A percentile compares a stretch with the other conserved stretches of the same genome.
Evolutionary conservation across 257 asterid species (phyloP).

Genomic region (Nicotiana sylvestris): DNA sequence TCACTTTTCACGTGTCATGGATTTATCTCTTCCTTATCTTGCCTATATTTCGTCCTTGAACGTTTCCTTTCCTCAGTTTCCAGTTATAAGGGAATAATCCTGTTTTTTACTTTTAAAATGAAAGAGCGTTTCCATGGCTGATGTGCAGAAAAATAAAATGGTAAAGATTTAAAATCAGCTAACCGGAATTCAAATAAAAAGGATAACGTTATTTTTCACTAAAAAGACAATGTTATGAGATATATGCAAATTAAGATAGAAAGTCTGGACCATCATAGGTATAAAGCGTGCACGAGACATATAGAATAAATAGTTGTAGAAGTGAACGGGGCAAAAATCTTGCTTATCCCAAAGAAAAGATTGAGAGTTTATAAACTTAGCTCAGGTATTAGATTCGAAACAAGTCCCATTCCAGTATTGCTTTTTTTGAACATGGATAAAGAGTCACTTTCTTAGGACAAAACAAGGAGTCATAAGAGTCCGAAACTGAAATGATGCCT

Average conservation of each 20-base stretch:
- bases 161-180: neutral
- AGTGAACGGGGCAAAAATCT: neutral
- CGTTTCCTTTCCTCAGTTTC: neutral
- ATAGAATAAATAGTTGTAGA: neutral
- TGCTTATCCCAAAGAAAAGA: neutral
- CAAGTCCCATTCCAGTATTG: neutral
- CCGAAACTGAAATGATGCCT: too few species aligned
- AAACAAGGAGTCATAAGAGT: neutral
- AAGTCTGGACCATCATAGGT: neutral
- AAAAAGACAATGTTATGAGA: neutral
- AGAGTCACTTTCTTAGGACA: neutral
- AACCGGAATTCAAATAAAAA: too few species aligned
- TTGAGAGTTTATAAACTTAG: neutral
- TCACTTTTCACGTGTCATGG: neutral
- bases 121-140: neutral
- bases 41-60: neutral
- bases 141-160: neutral
- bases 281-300: neutral
- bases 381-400: neutral
- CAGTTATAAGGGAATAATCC: neutral
- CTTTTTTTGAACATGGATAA: neutral
- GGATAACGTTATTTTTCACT: too few species aligned
- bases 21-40: neutral
- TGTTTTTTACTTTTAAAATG: neutral
- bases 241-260: neutral